phyloP scores from a whole-genome alignment of 257 asterid genomes.

The Salvia hispanica region DNA sequence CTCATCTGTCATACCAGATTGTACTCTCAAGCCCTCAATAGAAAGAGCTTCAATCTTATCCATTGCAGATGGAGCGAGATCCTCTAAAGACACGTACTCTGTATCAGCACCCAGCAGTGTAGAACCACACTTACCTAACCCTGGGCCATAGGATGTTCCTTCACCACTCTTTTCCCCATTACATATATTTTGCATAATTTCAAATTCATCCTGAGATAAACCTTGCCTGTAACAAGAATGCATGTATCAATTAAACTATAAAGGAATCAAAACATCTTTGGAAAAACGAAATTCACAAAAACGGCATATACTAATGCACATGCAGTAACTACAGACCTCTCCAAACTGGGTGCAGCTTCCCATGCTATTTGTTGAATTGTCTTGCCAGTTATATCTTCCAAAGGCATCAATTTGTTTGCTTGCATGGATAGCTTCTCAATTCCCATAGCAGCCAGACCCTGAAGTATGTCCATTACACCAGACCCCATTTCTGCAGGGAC shows the following conservation, averaged over 20 bases:
- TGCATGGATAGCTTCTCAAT: conserved; percentile 92
- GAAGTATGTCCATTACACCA: conserved; percentile 73
- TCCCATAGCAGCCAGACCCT: conserved; percentile 82
- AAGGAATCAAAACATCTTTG: conserved; percentile 14
- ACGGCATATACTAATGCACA: conserved; percentile 3
- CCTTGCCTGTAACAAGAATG: conserved; percentile 52
- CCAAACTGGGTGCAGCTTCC: conserved; percentile 61
- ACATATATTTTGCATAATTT: conserved; percentile 36
- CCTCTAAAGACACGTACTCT: conserved; percentile 75
- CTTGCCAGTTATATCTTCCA: conserved; percentile 86
- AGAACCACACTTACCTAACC: conserved; percentile 21
- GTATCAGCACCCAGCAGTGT: conserved; percentile 38
- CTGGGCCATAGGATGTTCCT: conserved; percentile 26
- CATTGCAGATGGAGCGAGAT: conserved; percentile 94
- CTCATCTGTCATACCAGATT: conserved; percentile 74
- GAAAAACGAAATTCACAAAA: conserved; percentile 8
- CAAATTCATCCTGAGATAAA: conserved; percentile 43
- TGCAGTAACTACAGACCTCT: conserved; percentile 54
- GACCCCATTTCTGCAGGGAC: conserved; percentile 98
- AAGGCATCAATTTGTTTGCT: conserved; percentile 88
- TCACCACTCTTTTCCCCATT: conserved; percentile 31
- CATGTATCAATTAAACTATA: conserved; percentile 19
- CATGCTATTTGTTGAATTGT: conserved; percentile 78
- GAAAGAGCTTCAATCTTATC: conserved; percentile 65
- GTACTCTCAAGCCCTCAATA: conserved; percentile 64